Base-by-base conservation (phyloP, 1,284 basidiomycete genomes). In the Malassezia brasiliensis region DNA sequence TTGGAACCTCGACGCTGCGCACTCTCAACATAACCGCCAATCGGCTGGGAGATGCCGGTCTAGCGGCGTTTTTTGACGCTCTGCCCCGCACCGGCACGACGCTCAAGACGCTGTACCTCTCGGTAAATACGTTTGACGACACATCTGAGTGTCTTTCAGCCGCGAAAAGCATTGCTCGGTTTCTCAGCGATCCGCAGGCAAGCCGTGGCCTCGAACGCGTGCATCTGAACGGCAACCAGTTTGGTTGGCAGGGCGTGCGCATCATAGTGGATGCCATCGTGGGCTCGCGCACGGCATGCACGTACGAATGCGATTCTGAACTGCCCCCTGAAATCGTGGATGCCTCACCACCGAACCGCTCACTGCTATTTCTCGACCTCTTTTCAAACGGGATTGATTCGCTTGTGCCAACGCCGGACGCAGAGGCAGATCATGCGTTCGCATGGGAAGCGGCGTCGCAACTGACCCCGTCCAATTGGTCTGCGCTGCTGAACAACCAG, bases 231-330 rank as follows among this genome's bases (percentile, higher is more conserved):
- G 54, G 49, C 12, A 51, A 51, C 28, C 49, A 51, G 31, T 56
- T 56, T 36, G 49, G 49, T 5, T 56, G 54, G 54, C 42, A n/a
- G 3, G 54, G 49, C 32, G 54, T 56, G 45, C 48, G 54, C 10
- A 50, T 36, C 28, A 52, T 56, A 15, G 54, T 32, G 17, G 37
- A 52, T 31, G 54, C 54, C 7, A 36, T 56, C 7, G 19, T 56
- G 10, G 54, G 54, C 28, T 51, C 54, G 10, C 48, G 44, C 31
- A n/a, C n/a, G 1, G 54, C 54, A 3, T 56, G 53, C 30, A 50
- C 48, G 7, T 6, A 39, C n/a, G 47, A 25, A 17, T n/a, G n/a
- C 6, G 22, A 32, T 28, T 6, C 15, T 14, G 19, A 12, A 6
- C 15, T 17, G 3, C 25, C 42, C 3, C 2, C 12, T 14, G 30